These are phyloP conservation scores for Trichophaea hybrida DNA, from an alignment of 2,329 filamentous ascomycete species.

Conservation along the genomic window DNA sequence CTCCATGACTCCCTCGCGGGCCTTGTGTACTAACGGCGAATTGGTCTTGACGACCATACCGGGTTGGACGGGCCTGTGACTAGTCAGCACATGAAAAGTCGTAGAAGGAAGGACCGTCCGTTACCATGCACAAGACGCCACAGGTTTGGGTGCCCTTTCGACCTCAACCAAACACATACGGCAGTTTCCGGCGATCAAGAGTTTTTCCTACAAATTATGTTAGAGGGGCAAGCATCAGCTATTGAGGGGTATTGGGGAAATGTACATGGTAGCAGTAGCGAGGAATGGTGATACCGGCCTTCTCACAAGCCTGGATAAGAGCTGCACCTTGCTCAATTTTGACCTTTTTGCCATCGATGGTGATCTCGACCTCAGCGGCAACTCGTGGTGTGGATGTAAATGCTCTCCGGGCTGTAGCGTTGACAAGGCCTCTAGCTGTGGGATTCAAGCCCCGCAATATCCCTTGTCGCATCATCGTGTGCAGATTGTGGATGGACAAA, in stretches of 20 bases:
- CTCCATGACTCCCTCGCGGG: slow-evolving; percentile 97
- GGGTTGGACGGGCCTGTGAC: slow-evolving; percentile 60
- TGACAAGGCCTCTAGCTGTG: slow-evolving; percentile 11
- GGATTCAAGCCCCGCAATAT: slow-evolving; percentile 18
- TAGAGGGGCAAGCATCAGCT: slow-evolving; percentile 30
- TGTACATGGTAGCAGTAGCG: slow-evolving; percentile 26
- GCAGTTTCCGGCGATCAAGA: slow-evolving; percentile 98
- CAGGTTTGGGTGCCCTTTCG: slow-evolving; percentile 87
- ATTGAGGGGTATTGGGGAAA: slow-evolving; percentile 12
- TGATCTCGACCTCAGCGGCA: slow-evolving; percentile 89
- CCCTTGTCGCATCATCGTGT: slow-evolving; percentile 22
- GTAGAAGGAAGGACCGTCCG: slow-evolving; percentile 5
- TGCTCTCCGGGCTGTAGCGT: slow-evolving; percentile 48
- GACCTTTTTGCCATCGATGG: slow-evolving; percentile 95
- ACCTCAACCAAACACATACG: slow-evolving; percentile 99
- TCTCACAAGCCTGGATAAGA: slow-evolving; percentile 97
- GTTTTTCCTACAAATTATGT: slow-evolving; percentile 48
- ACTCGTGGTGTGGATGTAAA: slow-evolving; percentile 70
- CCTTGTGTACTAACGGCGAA: slow-evolving; percentile 91
- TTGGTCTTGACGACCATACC: slow-evolving; percentile 99
- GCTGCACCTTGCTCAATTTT: slow-evolving; percentile 79
- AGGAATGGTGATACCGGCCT: slow-evolving; percentile 70
- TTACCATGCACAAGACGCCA: slow-evolving; percentile 88
- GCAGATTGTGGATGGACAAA: slow-evolving; percentile 6
- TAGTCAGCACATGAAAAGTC: background rate